phyloP scores from a whole-genome alignment of 1,139 yeast species.

The Saccharomyces hybrid region DNA sequence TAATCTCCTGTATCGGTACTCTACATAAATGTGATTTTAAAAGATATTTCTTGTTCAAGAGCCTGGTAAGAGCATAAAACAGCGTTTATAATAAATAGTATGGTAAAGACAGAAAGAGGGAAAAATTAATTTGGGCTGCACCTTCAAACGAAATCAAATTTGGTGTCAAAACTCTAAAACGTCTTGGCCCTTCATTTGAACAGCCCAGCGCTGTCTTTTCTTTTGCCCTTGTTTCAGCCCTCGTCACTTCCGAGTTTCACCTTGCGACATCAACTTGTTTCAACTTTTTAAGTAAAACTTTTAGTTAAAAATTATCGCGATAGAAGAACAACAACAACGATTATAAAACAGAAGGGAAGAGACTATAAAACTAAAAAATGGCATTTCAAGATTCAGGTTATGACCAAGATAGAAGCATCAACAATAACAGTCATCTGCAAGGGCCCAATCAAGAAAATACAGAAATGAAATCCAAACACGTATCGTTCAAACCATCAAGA shows the following conservation, averaged over 20 bases:
- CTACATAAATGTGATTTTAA: not conserved
- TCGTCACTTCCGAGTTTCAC: not conserved
- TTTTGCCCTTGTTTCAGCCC: not conserved
- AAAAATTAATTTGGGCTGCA: not conserved
- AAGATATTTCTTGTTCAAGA: not conserved
- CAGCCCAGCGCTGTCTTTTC: not conserved
- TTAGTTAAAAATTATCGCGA: not conserved
- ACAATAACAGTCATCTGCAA: not conserved
- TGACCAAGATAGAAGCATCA: not conserved
- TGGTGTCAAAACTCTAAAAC: not conserved
- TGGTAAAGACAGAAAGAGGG: not conserved
- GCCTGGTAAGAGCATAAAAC: not conserved
- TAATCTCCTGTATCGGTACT: not conserved
- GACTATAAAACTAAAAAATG: not conserved
- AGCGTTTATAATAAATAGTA: not conserved
- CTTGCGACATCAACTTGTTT: not conserved
- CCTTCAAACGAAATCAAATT: not conserved
- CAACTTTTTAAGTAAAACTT: not conserved
- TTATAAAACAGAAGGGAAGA: not conserved
- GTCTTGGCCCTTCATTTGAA: not conserved
- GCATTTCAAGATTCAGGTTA: not conserved
- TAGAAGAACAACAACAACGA: not conserved
- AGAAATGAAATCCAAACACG: conserved; percentile 11
- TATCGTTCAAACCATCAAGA: conserved; percentile 21
- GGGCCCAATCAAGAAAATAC: not conserved